Conservation (phyloP, 306 rosid genomes). For the Dryas octopetala region DNA sequence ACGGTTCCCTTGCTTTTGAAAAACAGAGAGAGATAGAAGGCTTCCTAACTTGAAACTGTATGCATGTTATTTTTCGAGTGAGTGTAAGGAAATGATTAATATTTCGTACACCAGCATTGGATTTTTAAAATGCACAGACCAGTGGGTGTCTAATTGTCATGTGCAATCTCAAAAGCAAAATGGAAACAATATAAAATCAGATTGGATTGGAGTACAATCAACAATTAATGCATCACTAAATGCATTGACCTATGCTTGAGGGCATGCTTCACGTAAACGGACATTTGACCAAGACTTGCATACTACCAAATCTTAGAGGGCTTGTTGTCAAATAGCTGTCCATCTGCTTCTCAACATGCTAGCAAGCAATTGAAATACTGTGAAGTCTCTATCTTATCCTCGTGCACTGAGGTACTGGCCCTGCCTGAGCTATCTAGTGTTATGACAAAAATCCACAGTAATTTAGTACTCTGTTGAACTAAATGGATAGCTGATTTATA, state of each 20-base stretch:
- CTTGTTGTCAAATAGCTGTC: neutral
- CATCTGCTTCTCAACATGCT: neutral
- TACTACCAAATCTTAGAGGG: neutral
- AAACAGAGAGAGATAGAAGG: neutral
- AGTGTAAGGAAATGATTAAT: neutral
- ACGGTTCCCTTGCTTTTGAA: neutral
- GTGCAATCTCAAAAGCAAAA: neutral
- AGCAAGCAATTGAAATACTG: neutral
- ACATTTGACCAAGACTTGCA: neutral
- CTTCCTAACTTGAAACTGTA: neutral
- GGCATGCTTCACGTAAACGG: neutral
- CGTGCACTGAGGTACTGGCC: neutral
- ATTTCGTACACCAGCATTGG: too few relatives aligned
- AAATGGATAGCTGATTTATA: neutral
- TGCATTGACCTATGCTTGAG: neutral
- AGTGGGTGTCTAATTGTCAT: neutral
- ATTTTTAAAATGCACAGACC: neutral
- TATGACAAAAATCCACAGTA: neutral
- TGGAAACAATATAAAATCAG: neutral
- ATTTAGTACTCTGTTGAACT: neutral
- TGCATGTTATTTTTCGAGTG: neutral
- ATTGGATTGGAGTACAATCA: neutral
- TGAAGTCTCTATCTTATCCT: neutral
- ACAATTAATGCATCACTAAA: neutral
- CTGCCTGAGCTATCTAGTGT: neutral